Evolutionary conservation across 768 basidiomycete genomes (phyloP).

Genomic region (Leccinum boreale): DNA sequence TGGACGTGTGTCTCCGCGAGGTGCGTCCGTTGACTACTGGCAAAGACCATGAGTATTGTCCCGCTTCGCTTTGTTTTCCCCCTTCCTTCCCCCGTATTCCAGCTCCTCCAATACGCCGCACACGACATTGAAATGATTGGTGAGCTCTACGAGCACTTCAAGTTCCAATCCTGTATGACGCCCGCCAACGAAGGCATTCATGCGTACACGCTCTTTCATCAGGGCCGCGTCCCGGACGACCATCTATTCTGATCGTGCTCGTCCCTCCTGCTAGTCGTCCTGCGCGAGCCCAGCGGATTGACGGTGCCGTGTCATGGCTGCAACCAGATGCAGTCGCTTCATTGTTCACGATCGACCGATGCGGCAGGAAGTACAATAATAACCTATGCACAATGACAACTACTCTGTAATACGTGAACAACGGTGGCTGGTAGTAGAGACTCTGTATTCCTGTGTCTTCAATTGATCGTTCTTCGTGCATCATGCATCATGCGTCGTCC

Average conservation of each 20-base stretch:
- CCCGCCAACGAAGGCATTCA: slow-evolving; percentile 6
- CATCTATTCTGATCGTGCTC: slow-evolving; percentile 22
- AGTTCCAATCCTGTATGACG: slow-evolving; percentile 23
- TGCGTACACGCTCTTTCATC: slow-evolving; percentile 27
- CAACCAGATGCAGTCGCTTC: slow-evolving; percentile 26
- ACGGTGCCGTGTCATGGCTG: slow-evolving; percentile 25
- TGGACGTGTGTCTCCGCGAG: slow-evolving; percentile 32
- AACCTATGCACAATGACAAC: background rate
- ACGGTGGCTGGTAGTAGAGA: background rate
- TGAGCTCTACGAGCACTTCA: slow-evolving; percentile 35
- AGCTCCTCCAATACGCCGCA: slow-evolving; percentile 40
- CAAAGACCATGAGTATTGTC: slow-evolving; percentile 32
- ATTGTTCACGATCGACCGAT: slow-evolving; percentile 12
- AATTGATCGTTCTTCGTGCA: too few species aligned
- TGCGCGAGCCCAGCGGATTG: slow-evolving; percentile 24
- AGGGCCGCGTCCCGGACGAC: slow-evolving; percentile 24
- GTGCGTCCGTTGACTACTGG: slow-evolving; percentile 20
- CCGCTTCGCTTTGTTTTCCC: background rate
- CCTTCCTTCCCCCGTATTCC: slow-evolving; percentile 1
- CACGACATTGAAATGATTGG: slow-evolving; percentile 41
- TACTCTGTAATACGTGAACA: background rate
- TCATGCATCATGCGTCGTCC: too few species aligned
- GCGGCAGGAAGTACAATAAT: too few species aligned
- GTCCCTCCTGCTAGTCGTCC: slow-evolving; percentile 26
- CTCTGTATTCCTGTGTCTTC: too few species aligned